Evolutionary conservation across 345 rosid species (phyloP).

Genomic region (Boechera divaricarpa): DNA sequence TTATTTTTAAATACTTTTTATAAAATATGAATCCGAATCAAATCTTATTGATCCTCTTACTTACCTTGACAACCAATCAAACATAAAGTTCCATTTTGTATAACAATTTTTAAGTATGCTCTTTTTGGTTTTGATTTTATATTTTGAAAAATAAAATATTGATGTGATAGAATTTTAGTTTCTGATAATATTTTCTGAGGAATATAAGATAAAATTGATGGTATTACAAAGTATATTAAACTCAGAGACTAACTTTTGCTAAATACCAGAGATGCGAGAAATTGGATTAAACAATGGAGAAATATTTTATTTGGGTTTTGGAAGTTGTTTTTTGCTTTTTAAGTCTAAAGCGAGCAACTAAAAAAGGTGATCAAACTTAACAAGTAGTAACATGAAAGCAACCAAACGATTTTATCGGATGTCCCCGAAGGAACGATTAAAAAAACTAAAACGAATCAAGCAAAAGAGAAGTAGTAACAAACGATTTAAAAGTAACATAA

Average conservation of each 20-base stretch:
- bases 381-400: too few relatives aligned
- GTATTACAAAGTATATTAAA: neutral
- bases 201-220: neutral
- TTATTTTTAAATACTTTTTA: slow-evolving; percentile 6
- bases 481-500: too few relatives aligned
- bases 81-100: slow-evolving; percentile 22
- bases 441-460: too few relatives aligned
- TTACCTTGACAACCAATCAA: slow-evolving; percentile 39
- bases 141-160: neutral
- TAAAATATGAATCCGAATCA: slow-evolving; percentile 25
- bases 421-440: too few relatives aligned
- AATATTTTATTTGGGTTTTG: too few relatives aligned
- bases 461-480: too few relatives aligned
- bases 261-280: neutral
- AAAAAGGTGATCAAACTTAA: too few relatives aligned
- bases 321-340: too few relatives aligned
- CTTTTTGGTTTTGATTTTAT: neutral
- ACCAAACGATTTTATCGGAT: too few relatives aligned
- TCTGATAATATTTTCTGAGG: neutral
- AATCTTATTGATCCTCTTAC: slow-evolving; percentile 39
- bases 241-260: neutral
- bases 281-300: neutral
- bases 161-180: neutral
- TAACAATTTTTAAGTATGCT: slow-evolving; percentile 5
- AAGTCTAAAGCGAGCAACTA: too few relatives aligned